Evolutionary conservation across 148 eudicot species (phyloP).

Genomic region (Heliamphora exappendiculata): DNA sequence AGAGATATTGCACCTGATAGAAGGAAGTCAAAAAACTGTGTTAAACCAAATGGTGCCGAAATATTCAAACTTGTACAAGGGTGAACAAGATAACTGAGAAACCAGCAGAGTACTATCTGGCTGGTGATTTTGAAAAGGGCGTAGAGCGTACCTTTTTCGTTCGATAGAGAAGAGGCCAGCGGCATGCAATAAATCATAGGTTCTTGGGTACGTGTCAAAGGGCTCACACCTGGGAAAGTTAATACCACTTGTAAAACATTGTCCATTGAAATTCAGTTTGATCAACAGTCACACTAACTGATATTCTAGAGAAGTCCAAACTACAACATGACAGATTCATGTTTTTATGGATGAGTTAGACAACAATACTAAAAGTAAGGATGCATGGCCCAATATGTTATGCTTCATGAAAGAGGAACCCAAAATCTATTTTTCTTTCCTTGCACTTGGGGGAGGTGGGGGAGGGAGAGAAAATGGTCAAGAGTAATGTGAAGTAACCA

Average conservation of each 20-base stretch:
- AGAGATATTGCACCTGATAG: constrained; percentile 70
- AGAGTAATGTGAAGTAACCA: background rate
- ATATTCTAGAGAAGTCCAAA: background rate
- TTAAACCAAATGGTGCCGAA: background rate
- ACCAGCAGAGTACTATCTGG: background rate
- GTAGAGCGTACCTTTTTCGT: constrained; percentile 47
- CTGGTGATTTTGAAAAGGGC: background rate
- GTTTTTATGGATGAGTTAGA: background rate
- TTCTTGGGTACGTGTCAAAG: constrained; percentile 98
- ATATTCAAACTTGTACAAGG: background rate
- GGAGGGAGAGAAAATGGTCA: background rate
- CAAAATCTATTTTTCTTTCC: background rate
- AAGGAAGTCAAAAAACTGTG: constrained; percentile 6
- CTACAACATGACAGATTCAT: background rate
- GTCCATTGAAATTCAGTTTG: background rate
- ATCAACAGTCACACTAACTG: background rate
- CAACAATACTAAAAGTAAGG: background rate
- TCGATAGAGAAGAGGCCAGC: constrained; percentile 86
- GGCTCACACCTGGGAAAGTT: constrained; percentile 83
- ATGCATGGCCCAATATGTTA: background rate
- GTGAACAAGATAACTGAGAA: background rate
- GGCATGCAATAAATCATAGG: constrained; percentile 90
- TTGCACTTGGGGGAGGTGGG: background rate
- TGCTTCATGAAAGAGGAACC: background rate
- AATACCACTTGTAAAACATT: background rate